Evolutionary conservation across 306 rosid species (phyloP).

Genomic region (Elaeagnus macrophylla): DNA sequence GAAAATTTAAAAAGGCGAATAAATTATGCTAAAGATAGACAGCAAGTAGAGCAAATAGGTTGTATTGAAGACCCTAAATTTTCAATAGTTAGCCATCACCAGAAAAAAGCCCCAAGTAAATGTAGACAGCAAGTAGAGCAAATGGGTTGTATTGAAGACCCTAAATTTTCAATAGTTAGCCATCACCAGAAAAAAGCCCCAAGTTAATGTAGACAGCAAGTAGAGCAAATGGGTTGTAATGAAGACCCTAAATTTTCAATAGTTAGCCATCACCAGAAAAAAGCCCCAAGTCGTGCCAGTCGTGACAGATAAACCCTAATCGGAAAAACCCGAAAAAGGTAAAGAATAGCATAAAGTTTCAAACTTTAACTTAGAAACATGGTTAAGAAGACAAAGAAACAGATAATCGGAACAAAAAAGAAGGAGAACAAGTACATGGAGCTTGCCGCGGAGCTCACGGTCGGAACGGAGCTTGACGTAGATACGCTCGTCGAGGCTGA

Average conservation of each 20-base stretch:
- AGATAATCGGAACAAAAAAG: background rate
- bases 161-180: too few species aligned
- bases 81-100: too few species aligned
- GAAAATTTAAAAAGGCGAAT: too few species aligned
- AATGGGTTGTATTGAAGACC: background rate
- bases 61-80: background rate
- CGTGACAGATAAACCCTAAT: too few species aligned
- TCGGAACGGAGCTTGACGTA: conserved; percentile 97
- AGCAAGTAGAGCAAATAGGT: background rate
- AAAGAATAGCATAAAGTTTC: too few species aligned
- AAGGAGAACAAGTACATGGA: conserved; percentile 44
- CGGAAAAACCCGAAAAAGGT: too few species aligned
- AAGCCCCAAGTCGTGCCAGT: background rate
- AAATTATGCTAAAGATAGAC: background rate
- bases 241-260: too few species aligned
- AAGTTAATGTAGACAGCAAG: background rate
- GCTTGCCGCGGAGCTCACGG: conserved; percentile 96
- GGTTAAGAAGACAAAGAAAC: background rate
- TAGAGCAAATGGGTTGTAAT: background rate
- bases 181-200: too few species aligned
- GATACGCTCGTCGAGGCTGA: conserved; percentile 97
- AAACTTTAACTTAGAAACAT: background rate
- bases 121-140: background rate
- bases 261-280: too few species aligned
- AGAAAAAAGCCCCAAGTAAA: too few species aligned